phyloP scores from a whole-genome alignment of 2,329 filamentous ascomycete genomes.

The Exophiala phaeomuriformis region DNA sequence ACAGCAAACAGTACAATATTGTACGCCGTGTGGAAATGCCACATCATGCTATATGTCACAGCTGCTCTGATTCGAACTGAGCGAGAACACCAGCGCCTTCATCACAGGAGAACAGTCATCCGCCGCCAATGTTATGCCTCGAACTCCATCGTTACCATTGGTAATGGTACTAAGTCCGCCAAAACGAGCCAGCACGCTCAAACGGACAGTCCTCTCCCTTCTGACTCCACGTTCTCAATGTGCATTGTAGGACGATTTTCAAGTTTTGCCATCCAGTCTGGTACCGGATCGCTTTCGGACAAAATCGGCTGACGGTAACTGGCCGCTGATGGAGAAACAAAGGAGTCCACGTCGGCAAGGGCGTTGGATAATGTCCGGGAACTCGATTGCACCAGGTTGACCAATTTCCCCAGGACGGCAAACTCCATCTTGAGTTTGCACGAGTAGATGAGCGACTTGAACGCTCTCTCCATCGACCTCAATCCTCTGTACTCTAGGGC shows the following conservation, averaged over 20 bases:
- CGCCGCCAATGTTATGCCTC: no score
- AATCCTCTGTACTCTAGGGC: constrained; percentile 38
- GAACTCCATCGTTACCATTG: not conserved
- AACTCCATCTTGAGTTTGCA: constrained; percentile 45
- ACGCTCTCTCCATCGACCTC: constrained; percentile 40
- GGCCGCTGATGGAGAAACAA: not conserved
- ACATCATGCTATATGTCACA: no score
- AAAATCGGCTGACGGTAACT: not conserved
- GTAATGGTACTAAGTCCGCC: not conserved
- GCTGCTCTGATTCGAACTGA: no score
- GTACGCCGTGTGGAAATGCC: no score
- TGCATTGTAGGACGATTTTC: not conserved
- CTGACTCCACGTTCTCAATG: not conserved
- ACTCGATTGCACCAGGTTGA: constrained; percentile 30
- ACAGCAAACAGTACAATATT: no score
- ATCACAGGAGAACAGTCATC: no score
- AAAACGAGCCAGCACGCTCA: not conserved
- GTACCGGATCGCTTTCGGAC: not conserved
- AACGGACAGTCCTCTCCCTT: not conserved
- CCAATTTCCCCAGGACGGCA: constrained; percentile 41
- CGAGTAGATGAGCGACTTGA: constrained; percentile 43
- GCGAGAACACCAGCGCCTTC: no score
- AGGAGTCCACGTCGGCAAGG: not conserved
- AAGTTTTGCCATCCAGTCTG: constrained; percentile 1
- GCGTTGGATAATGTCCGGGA: not conserved